Base-by-base conservation (phyloP, 441 rosid genomes). In the Biscutella laevigata region DNA sequence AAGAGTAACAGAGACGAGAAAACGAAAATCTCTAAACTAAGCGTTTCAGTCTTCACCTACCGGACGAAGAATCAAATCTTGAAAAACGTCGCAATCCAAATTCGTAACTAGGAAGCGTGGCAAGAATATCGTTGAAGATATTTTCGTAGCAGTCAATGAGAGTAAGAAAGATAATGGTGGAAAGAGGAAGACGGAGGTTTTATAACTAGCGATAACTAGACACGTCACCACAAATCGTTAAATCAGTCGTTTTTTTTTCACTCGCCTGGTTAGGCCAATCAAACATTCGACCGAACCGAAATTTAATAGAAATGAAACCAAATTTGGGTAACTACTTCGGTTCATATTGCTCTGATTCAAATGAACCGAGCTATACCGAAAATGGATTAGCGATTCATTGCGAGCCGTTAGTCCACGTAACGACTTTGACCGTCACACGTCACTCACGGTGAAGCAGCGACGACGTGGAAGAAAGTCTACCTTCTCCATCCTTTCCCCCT, bases 391-490 rank as follows among this genome's bases (percentile, higher is more conserved):
- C 17, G 35, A 36, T 42, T 8, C 48, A 37, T 9, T 42, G 21
- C n/a, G 49, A 52, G 44, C 38, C 37, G 49, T 52, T 37, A 52
- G 19, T 51, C 65, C 61, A 66, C 65, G 65, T 50, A 52, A 66
- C 37, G 44, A 66, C 37, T 58, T 57, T 57, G 69, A 64, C 64
- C 30, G 50, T 48, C 53, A 34, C 53, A 56, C 63, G 63, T 47
- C 68, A 54, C 20, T 15, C 44, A 53, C 45, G 66, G 66, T 43
- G 41, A 41, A 43, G 51, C 34, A 45, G 37, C 52, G 58, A 48
- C 46, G 68, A 79, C 88, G 88, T 77, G 88, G 84, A 62, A 53
- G 43, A 63, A 63, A 63, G n/a, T 36, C 4, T 2, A 56, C 48
- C 55, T 46, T 38, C 41, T 40, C 67, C 24, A 33, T 61, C 55